Evolutionary conservation across 257 asterid genomes (phyloP).

Genomic region (Dorcoceras hygrometricum): DNA sequence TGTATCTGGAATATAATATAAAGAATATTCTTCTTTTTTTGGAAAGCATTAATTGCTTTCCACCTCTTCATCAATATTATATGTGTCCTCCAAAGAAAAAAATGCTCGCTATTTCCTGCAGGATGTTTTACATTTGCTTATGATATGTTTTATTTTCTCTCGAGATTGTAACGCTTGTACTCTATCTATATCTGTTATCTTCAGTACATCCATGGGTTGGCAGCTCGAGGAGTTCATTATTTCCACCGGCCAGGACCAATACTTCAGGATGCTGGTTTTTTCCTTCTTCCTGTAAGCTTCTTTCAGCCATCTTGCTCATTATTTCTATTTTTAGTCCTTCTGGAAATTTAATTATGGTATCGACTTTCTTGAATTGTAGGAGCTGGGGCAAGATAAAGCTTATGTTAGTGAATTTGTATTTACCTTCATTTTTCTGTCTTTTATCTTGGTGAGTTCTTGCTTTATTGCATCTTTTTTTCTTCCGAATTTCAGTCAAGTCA

Average conservation of each 20-base stretch:
- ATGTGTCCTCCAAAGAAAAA: too few species aligned
- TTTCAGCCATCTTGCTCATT: not conserved
- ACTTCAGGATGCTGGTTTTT: constrained; percentile 85
- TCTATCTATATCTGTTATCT: constrained; percentile 18
- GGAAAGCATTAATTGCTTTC: constrained; percentile 1
- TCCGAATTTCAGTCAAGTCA: not conserved
- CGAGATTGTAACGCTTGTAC: constrained; percentile 6
- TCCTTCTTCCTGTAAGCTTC: constrained; percentile 49
- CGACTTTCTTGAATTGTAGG: constrained; percentile 40
- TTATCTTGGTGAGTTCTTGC: constrained; percentile 63
- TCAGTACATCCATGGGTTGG: constrained; percentile 89
- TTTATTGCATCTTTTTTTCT: not conserved
- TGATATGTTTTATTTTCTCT: not conserved
- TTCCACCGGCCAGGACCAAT: constrained; percentile 85
- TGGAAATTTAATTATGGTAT: constrained; percentile 14
- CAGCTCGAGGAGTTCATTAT: constrained; percentile 95
- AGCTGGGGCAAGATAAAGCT: constrained; percentile 78
- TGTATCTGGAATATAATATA: not conserved
- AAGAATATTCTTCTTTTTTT: not conserved
- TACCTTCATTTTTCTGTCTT: constrained; percentile 69
- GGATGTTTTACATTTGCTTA: not conserved
- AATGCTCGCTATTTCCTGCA: not conserved
- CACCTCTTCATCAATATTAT: constrained; percentile 1
- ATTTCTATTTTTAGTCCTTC: not conserved
- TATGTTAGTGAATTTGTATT: constrained; percentile 85